A percentile compares a stretch with the other conserved stretches of the same genome.
These are phyloP conservation scores for Oryza punctata DNA, from an alignment of 176 grass and related monocot species.

Conservation along the genomic window DNA sequence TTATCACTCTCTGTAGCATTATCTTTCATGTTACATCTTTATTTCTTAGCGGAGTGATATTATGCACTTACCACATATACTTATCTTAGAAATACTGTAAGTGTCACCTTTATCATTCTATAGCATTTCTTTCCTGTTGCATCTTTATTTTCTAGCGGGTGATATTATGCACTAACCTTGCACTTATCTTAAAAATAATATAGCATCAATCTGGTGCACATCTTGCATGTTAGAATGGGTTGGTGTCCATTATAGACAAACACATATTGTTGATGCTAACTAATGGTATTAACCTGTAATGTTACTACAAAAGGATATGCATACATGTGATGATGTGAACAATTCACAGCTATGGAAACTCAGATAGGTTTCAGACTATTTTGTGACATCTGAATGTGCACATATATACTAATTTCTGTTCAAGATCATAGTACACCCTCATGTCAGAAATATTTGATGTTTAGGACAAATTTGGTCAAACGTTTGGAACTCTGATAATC, in stretches of 20 bases:
- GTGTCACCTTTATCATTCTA: background rate
- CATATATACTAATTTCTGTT: background rate
- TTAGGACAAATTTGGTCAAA: too few species aligned
- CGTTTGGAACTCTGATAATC: too few species aligned
- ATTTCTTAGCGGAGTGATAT: background rate
- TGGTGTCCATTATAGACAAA: background rate
- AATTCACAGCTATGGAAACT: background rate
- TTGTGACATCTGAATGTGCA: background rate
- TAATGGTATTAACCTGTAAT: background rate
- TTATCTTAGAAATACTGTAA: background rate
- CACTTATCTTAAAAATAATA: background rate
- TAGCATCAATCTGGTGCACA: background rate
- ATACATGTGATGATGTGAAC: background rate
- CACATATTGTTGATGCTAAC: slow-evolving; percentile 1
- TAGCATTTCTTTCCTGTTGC: background rate
- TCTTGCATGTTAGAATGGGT: background rate
- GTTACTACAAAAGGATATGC: slow-evolving; percentile 1
- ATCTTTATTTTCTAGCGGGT: background rate
- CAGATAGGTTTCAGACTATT: background rate
- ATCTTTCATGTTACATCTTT: background rate
- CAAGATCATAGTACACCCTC: background rate
- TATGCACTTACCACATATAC: background rate
- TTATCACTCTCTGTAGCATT: background rate
- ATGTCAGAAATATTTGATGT: too few species aligned
- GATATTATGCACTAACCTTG: background rate